These are phyloP conservation scores for Eleusine indica DNA, from an alignment of 176 grass and related monocot species.

Conservation along the genomic window DNA sequence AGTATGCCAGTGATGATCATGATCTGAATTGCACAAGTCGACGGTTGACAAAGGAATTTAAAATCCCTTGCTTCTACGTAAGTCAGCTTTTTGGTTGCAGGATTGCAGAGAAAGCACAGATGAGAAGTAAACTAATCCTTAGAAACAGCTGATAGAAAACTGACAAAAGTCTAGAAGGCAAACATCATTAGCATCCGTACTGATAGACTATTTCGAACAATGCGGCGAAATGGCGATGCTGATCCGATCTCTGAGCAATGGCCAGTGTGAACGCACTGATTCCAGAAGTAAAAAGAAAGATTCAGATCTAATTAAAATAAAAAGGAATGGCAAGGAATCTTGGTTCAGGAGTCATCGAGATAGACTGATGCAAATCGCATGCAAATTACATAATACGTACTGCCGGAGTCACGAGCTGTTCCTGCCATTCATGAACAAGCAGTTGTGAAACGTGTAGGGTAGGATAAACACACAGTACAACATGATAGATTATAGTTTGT, in stretches of 20 bases:
- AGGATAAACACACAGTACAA: not conserved
- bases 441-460: not conserved
- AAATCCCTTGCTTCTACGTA: not conserved
- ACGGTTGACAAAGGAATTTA: not conserved
- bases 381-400: not conserved
- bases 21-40: not conserved
- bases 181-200: too few species aligned
- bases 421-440: not conserved
- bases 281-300: not conserved
- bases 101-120: not conserved
- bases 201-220: too few species aligned
- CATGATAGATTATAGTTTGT: not conserved
- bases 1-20: not conserved
- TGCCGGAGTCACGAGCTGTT: not conserved
- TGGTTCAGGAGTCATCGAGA: not conserved
- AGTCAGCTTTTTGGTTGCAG: not conserved
- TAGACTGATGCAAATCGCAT: not conserved
- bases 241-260: conserved; percentile 20
- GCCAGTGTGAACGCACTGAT: not conserved
- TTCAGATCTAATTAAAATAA: conserved; percentile 2
- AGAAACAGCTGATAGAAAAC: too few species aligned
- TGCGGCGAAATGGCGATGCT: too few species aligned
- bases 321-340: not conserved
- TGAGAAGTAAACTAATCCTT: not conserved
- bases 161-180: too few species aligned